Conservation (phyloP, 768 basidiomycete genomes). For the Megacollybia marginata region DNA sequence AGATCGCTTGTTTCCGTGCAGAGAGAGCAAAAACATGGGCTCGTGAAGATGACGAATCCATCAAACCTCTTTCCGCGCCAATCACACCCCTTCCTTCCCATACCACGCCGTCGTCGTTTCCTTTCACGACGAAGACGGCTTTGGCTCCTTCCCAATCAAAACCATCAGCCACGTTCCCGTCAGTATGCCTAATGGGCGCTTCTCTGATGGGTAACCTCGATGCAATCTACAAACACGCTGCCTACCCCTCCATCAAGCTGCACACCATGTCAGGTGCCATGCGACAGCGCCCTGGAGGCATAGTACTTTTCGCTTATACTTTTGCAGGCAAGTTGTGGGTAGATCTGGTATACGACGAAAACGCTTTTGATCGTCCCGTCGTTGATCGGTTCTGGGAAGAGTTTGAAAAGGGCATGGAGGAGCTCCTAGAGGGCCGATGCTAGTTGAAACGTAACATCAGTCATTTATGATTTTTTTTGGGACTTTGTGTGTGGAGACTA, state of each 20-base stretch:
- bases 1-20: constrained; percentile 62
- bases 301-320: constrained; percentile 77
- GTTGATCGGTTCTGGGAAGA: constrained; percentile 68
- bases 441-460: no score
- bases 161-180: constrained; percentile 31
- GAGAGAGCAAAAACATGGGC: constrained; percentile 59
- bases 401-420: neutral
- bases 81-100: constrained; percentile 18
- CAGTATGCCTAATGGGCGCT: constrained; percentile 62
- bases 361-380: constrained; percentile 57
- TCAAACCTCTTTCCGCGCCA: constrained; percentile 35
- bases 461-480: no score
- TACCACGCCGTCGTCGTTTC: neutral
- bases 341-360: constrained; percentile 72
- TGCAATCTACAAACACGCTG: constrained; percentile 65
- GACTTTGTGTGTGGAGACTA: no score
- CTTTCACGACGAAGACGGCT: constrained; percentile 3
- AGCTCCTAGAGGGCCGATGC: neutral
- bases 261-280: constrained; percentile 78
- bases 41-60: constrained; percentile 58
- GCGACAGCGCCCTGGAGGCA: constrained; percentile 66
- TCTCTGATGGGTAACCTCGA: constrained; percentile 82
- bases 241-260: constrained; percentile 52
- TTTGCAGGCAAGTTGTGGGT: constrained; percentile 74
- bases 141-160: constrained; percentile 10